Conservation (phyloP, 441 rosid species). For the Capsella rubella region DNA sequence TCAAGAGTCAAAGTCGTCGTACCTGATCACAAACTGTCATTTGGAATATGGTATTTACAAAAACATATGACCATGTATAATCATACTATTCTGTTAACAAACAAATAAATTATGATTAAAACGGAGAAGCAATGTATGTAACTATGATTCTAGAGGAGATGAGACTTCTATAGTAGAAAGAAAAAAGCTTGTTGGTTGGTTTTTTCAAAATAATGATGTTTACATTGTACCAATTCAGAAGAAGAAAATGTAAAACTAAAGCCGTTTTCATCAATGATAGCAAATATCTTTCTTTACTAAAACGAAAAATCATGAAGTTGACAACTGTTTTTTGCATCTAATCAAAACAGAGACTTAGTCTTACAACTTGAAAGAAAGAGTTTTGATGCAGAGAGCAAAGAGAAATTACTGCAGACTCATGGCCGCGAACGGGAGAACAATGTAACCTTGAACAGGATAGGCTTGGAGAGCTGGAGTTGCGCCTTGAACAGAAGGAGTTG, state of each 20-base stretch:
- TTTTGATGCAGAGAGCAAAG: conserved; percentile 17
- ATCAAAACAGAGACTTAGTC: conserved; percentile 10
- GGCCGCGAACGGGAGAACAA: conserved; percentile 19
- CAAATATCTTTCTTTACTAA: neutral
- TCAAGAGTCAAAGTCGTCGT: too few relatives aligned
- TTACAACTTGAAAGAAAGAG: neutral
- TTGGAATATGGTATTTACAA: too few relatives aligned
- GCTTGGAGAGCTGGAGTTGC: conserved; percentile 1
- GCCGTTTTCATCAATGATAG: conserved; percentile 6
- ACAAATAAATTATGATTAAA: too few relatives aligned
- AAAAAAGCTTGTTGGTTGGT: conserved; percentile 1
- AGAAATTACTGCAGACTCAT: conserved; percentile 28
- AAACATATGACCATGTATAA: too few relatives aligned
- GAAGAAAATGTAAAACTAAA: conserved; percentile 3
- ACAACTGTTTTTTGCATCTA: neutral
- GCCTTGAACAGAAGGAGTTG: conserved; percentile 7
- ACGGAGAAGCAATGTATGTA: too few relatives aligned
- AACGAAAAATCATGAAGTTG: neutral
- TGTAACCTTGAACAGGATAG: conserved; percentile 11
- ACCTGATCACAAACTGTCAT: too few relatives aligned
- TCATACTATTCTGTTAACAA: too few relatives aligned
- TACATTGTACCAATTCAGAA: neutral
- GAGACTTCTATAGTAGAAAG: conserved; percentile 5
- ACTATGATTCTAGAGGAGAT: neutral
- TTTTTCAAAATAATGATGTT: neutral